A percentile compares a stretch with the other conserved stretches of the same genome.
phyloP scores from a whole-genome alignment of 495 filamentous ascomycete species.

The Chaetomium fimeti region DNA sequence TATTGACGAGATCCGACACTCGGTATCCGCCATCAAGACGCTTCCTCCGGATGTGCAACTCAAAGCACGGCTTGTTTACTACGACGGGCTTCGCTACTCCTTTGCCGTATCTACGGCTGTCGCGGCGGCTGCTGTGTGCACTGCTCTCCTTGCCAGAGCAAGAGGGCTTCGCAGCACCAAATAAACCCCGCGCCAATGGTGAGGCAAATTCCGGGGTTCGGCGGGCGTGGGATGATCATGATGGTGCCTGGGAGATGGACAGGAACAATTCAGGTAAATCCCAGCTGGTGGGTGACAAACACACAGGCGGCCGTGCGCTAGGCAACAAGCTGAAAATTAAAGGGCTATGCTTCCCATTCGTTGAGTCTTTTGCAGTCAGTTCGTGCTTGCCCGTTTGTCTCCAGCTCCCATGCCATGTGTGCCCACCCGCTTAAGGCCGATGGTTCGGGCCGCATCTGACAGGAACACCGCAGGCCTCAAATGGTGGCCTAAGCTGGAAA shows the following conservation, averaged over 20 bases:
- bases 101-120: constrained; percentile 56
- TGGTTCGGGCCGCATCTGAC: not conserved
- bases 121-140: constrained; percentile 50
- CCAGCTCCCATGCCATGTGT: no score
- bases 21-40: constrained; percentile 52
- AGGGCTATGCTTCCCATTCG: constrained; percentile 1
- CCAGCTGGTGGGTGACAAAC: not conserved
- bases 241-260: not conserved
- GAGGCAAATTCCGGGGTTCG: not conserved
- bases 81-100: constrained; percentile 54
- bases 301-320: not conserved
- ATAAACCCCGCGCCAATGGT: not conserved
- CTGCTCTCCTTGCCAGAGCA: constrained; percentile 53
- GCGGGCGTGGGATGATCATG: not conserved
- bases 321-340: not conserved
- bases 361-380: no score
- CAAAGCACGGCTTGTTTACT: constrained; percentile 59
- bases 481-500: not conserved
- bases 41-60: constrained; percentile 60
- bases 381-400: no score
- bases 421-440: no score
- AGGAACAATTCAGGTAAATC: not conserved
- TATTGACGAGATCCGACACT: constrained; percentile 62
- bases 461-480: not conserved
- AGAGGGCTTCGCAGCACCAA: constrained; percentile 45